A percentile compares a stretch with the other conserved stretches of the same genome.
Conservation (phyloP, 116 monocot species). For the Papilionanthe hybrid region DNA sequence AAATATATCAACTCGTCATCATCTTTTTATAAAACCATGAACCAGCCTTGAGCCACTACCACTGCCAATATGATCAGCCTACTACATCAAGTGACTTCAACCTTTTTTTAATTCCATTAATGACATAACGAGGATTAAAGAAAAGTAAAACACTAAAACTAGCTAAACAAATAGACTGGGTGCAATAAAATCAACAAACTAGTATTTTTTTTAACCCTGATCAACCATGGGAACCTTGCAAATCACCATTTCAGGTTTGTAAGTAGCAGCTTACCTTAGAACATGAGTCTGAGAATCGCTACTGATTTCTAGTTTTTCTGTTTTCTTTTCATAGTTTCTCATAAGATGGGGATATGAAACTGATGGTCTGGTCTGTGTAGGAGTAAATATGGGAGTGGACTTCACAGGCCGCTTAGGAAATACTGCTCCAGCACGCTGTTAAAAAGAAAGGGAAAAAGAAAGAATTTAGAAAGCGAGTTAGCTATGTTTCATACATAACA, state of each 20-base stretch:
- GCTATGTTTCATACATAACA: background rate
- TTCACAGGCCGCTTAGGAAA: slow-evolving; percentile 63
- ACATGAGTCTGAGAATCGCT: slow-evolving; percentile 15
- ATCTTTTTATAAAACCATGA: background rate
- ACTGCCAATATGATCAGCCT: background rate
- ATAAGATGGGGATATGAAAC: slow-evolving; percentile 18
- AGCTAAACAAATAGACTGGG: background rate
- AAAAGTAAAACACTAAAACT: background rate
- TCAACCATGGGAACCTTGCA: background rate
- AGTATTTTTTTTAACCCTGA: background rate
- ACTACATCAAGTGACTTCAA: background rate
- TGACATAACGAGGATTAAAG: background rate
- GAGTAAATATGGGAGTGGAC: slow-evolving; percentile 25
- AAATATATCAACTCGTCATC: background rate
- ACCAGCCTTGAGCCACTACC: background rate
- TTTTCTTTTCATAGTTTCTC: slow-evolving; percentile 21
- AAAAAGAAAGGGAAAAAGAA: slow-evolving; percentile 4
- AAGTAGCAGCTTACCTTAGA: slow-evolving; percentile 13
- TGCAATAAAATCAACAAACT: background rate
- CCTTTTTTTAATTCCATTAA: background rate
- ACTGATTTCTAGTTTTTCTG: slow-evolving; percentile 21
- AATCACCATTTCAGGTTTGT: background rate
- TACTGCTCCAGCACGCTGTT: slow-evolving; percentile 74
- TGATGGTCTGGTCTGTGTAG: slow-evolving; percentile 23
- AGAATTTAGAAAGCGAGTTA: background rate